Evolutionary conservation across 2,329 filamentous ascomycete genomes (phyloP).

Genomic region (Pseudogymnoascus verrucosus): DNA sequence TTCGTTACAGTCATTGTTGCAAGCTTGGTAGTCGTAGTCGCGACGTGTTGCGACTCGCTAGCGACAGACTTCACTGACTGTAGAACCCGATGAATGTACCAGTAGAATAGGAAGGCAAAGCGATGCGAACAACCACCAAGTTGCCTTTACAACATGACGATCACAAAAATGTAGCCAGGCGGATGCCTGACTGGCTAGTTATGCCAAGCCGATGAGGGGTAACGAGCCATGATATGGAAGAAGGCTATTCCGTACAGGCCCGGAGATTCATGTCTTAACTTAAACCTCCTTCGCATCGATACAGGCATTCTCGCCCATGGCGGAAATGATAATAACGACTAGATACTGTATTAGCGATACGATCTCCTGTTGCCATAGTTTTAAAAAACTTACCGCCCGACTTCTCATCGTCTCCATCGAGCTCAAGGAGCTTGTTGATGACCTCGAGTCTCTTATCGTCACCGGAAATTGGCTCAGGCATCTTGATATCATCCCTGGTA

Average conservation of each 20-base stretch:
- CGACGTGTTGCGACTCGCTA: background rate
- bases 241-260: background rate
- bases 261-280: background rate
- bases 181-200: background rate
- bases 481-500: constrained; percentile 90
- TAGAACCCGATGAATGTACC: background rate
- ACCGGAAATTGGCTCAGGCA: constrained; percentile 62
- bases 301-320: constrained; percentile 91
- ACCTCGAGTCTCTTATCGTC: constrained; percentile 43
- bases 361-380: constrained; percentile 12
- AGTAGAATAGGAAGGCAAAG: background rate
- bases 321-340: constrained; percentile 88
- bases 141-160: background rate
- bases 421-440: constrained; percentile 75
- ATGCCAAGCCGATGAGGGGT: constrained; percentile 1
- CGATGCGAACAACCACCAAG: constrained; percentile 2
- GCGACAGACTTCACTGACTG: background rate
- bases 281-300: constrained; percentile 91
- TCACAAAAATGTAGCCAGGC: background rate
- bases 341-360: constrained; percentile 13
- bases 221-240: background rate
- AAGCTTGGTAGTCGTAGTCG: background rate
- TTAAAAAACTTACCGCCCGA: constrained; percentile 69
- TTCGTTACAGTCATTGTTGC: background rate
- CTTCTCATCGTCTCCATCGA: too few species aligned